Percentiles rank a stretch among this genome's conserved stretches.
Evolutionary conservation across 1,139 yeast genomes (phyloP).

Genomic region (Pneumocystis jirovecii): DNA sequence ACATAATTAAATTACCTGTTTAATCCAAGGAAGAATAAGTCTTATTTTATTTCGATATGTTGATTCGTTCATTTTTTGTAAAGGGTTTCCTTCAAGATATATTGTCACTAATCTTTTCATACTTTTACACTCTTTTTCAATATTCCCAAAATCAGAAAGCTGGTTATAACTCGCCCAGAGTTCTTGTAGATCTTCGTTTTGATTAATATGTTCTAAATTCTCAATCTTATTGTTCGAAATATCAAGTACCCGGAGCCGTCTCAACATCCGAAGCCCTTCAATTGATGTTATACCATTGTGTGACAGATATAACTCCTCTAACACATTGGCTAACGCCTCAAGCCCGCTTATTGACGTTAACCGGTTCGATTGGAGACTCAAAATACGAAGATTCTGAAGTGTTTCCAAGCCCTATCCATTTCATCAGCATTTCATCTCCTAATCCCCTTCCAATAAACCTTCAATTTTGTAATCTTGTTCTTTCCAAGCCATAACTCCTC

Average conservation of each 20-base stretch:
- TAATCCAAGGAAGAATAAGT: constrained; percentile 53
- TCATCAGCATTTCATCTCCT: no score
- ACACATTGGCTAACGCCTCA: constrained; percentile 42
- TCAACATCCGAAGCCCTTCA: constrained; percentile 63
- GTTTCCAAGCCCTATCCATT: constrained; percentile 32
- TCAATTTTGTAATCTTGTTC: constrained; percentile 53
- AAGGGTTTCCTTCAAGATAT: constrained; percentile 88
- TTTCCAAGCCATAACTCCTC: constrained; percentile 88
- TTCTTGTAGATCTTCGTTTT: constrained; percentile 60
- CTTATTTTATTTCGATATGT: constrained; percentile 74
- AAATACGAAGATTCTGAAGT: constrained; percentile 51
- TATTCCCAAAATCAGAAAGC: constrained; percentile 51
- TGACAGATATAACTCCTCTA: constrained; percentile 79
- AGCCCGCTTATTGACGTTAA: constrained; percentile 69
- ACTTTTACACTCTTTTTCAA: constrained; percentile 48
- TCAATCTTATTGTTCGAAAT: constrained; percentile 59
- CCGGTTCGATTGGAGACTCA: constrained; percentile 81
- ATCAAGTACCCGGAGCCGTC: constrained; percentile 60
- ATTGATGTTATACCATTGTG: constrained; percentile 66
- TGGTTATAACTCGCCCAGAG: constrained; percentile 82
- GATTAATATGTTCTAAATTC: constrained; percentile 44
- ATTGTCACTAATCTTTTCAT: constrained; percentile 67
- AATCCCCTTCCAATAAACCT: constrained; percentile 17
- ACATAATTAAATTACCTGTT: constrained; percentile 48
- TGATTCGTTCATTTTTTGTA: constrained; percentile 57